Percentiles rank a stretch among this genome's conserved stretches.
These are phyloP conservation scores for Andrographis paniculata DNA, from an alignment of 305 asterid genomes.

Conservation along the genomic window DNA sequence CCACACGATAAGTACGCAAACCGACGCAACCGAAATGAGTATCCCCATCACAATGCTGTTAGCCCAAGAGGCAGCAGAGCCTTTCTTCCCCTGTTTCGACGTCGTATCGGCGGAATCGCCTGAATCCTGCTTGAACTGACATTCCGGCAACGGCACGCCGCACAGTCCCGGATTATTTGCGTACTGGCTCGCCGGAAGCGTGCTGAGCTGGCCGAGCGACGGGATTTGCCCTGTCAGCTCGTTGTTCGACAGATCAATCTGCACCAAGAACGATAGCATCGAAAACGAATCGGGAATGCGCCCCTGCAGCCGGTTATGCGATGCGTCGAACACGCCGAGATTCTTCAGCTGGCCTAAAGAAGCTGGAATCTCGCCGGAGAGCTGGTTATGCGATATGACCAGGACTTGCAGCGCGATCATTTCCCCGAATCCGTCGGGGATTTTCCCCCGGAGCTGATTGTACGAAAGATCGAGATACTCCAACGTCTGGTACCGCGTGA, in stretches of 20 bases:
- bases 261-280: slow-evolving; percentile 64
- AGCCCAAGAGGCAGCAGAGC: slow-evolving; percentile 45
- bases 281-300: slow-evolving; percentile 77
- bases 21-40: slow-evolving; percentile 59
- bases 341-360: slow-evolving; percentile 71
- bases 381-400: slow-evolving; percentile 61
- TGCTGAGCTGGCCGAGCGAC: slow-evolving; percentile 75
- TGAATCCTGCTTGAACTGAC: slow-evolving; percentile 38
- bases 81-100: slow-evolving; percentile 20
- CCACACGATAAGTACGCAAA: slow-evolving; percentile 71
- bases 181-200: slow-evolving; percentile 81
- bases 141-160: slow-evolving; percentile 70
- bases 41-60: slow-evolving; percentile 74
- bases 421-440: slow-evolving; percentile 76
- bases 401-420: slow-evolving; percentile 89
- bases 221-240: slow-evolving; percentile 81
- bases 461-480: slow-evolving; percentile 90
- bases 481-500: slow-evolving; percentile 67
- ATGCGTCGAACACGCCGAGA: slow-evolving; percentile 83
- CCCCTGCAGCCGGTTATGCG: slow-evolving; percentile 77
- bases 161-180: slow-evolving; percentile 83
- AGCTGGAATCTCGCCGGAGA: slow-evolving; percentile 79
- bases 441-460: slow-evolving; percentile 72
- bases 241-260: slow-evolving; percentile 75
- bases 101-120: slow-evolving; percentile 13